Base-by-base conservation (phyloP, 2,329 filamentous ascomycete genomes). In the Zymoseptoria passerinii region DNA sequence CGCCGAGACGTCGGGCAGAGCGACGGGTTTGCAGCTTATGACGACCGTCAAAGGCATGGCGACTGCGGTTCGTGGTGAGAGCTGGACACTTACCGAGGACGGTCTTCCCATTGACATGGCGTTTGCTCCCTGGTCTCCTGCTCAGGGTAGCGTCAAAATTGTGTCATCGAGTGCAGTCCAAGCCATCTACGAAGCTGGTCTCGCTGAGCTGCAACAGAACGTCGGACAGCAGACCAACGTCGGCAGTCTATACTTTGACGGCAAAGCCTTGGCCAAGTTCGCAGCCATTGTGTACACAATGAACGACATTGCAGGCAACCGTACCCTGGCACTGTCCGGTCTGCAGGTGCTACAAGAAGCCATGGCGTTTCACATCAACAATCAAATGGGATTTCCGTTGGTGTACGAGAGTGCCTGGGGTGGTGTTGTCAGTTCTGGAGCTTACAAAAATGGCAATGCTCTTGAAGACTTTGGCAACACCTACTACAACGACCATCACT, bases 241-340 rank as follows among this genome's bases (percentile, higher is more conserved):
- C 40, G 83, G 92, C 70, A 95, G 90, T 44, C 92, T 96, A 84
- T 97, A 97, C 74, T 96, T 87, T 73, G 89, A 88, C 65, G 94
- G 94, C 66, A 97, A 79, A 63, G 70, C 71, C 16, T 63, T 75
- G 18, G 72, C 71, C 29, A 74, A 75, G 54, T 77, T 78, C 54
- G 77, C 78, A 0, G 72, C 73, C 1, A 73, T 79, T 6, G 55
- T 74, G n/a, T 78, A 75, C 68, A 69, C 75, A 1, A 66, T 74
- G 35, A 63, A 85, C 77, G 58, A 83, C 78, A 55, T 86, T 78
- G 68, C 88, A 1, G 65, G 65, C 77, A 61, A 61, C 49, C 84
- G 81, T 40, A 80, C 79, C 40, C 65, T 77, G 4, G 71, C 81
- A 1, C 74, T 76, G 8, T 77, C 76, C n/a, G 79, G 81, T 1